Evolutionary conservation across 345 rosid genomes (phyloP).

Genomic region (Salix dunnii): DNA sequence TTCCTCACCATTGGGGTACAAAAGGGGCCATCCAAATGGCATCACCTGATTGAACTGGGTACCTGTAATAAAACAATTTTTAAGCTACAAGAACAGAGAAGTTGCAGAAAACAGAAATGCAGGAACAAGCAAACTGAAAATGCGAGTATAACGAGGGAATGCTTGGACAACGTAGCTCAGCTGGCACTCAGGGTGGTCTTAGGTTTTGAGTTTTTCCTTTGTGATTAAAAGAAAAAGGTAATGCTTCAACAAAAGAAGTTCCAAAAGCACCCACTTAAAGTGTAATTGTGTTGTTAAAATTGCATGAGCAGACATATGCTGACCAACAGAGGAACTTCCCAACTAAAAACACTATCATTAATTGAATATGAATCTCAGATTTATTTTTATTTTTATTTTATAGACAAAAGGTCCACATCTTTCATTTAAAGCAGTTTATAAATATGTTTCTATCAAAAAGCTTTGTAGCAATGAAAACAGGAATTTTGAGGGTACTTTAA

Average conservation of each 20-base stretch:
- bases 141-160: neutral
- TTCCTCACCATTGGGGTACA: conserved; percentile 78
- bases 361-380: neutral
- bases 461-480: neutral
- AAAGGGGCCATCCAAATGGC: conserved; percentile 98
- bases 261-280: conserved; percentile 4
- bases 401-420: neutral
- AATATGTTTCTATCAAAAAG: neutral
- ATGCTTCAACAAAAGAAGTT: conserved; percentile 2
- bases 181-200: too few relatives aligned
- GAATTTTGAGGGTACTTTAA: neutral
- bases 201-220: too few relatives aligned
- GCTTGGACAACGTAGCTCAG: neutral
- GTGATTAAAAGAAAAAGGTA: neutral
- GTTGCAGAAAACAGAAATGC: neutral
- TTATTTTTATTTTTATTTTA: neutral
- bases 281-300: neutral
- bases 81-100: neutral
- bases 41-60: conserved; percentile 92
- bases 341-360: neutral
- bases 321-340: neutral
- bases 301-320: neutral
- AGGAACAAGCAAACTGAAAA: neutral
- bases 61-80: conserved; percentile 40
- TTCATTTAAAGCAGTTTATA: neutral